These are phyloP conservation scores for Malassezia arunalokei DNA, from an alignment of 1,284 basidiomycete species.

Conservation along the genomic window DNA sequence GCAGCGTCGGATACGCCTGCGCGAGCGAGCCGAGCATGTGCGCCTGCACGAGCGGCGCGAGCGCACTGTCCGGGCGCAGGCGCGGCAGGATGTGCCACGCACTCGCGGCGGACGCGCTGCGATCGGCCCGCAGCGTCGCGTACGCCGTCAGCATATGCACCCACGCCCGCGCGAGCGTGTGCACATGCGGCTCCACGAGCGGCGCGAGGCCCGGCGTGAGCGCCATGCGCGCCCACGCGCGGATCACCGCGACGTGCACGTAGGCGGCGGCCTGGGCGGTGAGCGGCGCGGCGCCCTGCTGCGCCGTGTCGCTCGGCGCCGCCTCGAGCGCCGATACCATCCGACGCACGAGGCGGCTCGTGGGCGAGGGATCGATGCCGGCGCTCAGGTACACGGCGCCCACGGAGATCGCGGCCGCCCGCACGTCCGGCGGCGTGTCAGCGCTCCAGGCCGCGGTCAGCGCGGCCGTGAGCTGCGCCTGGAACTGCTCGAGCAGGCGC, in stretches of 20 bases:
- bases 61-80: constrained; percentile 56
- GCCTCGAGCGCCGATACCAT: constrained; percentile 56
- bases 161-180: constrained; percentile 70
- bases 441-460: constrained; percentile 91
- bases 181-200: constrained; percentile 70
- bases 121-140: constrained; percentile 69
- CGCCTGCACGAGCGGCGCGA: constrained; percentile 75
- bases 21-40: constrained; percentile 62
- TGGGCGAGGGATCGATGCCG: constrained; percentile 87
- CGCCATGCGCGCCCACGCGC: constrained; percentile 90
- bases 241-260: constrained; percentile 80
- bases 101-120: constrained; percentile 51
- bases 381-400: constrained; percentile 91
- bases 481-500: constrained; percentile 88
- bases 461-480: constrained; percentile 93
- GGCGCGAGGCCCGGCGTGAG: constrained; percentile 59
- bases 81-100: constrained; percentile 46
- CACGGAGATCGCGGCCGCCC: constrained; percentile 80
- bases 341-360: constrained; percentile 87
- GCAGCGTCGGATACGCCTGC: constrained; percentile 66
- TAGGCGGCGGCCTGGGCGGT: constrained; percentile 89
- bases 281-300: constrained; percentile 69
- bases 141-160: constrained; percentile 78
- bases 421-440: constrained; percentile 87
- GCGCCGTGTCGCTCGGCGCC: neutral